Percentiles rank a stretch among this genome's conserved stretches.
Conservation (phyloP, 1,284 basidiomycete species). For the Xanthoconium separans region DNA sequence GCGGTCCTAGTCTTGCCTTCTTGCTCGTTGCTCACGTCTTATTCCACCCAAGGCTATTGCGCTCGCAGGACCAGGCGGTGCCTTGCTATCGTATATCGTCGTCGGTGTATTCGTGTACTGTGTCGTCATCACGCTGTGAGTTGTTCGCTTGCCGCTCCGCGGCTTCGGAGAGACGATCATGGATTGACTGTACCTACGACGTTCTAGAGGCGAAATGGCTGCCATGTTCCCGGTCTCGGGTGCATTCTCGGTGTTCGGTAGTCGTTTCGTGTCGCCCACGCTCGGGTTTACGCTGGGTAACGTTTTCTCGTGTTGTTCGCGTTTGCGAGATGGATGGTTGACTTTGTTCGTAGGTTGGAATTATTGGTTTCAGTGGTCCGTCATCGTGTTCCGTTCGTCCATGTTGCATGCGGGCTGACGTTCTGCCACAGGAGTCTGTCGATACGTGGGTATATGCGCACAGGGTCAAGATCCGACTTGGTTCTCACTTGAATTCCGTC, state of each 20-base stretch:
- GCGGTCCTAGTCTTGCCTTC: not conserved
- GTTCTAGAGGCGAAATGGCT: constrained; percentile 43
- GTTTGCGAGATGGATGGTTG: not conserved
- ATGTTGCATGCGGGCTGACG: constrained; percentile 1
- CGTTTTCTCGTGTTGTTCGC: not conserved
- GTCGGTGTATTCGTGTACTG: constrained; percentile 53
- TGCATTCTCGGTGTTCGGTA: constrained; percentile 49
- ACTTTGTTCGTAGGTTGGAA: constrained; percentile 41
- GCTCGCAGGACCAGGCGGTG: constrained; percentile 48
- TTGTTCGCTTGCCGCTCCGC: not conserved
- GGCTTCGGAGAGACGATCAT: not conserved
- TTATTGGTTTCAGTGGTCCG: constrained; percentile 55
- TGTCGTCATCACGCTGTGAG: constrained; percentile 52
- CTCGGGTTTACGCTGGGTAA: constrained; percentile 53
- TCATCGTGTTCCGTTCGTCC: not conserved
- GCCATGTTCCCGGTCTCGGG: constrained; percentile 48
- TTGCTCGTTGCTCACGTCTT: not conserved
- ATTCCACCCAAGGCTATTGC: constrained; percentile 36
- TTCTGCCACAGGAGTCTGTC: constrained; percentile 35
- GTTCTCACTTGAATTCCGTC: not conserved
- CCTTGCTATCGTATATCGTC: constrained; percentile 48
- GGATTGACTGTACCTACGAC: not conserved
- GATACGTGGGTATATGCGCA: constrained; percentile 34
- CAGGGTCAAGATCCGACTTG: not conserved
- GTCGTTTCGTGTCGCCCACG: constrained; percentile 48